Conservation (phyloP, 1,139 yeast species). For the Lodderomyces oxycetoniae region DNA sequence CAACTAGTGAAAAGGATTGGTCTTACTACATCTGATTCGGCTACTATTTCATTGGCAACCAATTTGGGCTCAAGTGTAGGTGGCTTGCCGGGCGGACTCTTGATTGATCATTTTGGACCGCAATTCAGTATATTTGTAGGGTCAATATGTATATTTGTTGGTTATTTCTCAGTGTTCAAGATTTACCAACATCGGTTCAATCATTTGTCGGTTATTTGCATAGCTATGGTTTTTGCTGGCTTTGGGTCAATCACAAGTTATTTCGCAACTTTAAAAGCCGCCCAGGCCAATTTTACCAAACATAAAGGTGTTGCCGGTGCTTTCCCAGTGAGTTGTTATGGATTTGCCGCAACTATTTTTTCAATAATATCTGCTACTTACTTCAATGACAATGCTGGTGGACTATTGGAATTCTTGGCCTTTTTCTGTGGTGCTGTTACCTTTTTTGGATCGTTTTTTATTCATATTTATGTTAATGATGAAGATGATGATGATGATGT, state of each 20-base stretch:
- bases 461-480: constrained; percentile 27
- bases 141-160: constrained; percentile 44
- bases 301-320: constrained; percentile 70
- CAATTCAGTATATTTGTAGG: constrained; percentile 50
- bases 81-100: constrained; percentile 64
- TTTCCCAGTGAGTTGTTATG: constrained; percentile 55
- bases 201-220: constrained; percentile 29
- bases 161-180: constrained; percentile 30
- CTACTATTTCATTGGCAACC: constrained; percentile 57
- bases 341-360: constrained; percentile 45
- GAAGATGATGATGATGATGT: constrained; percentile 15
- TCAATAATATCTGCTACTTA: constrained; percentile 42
- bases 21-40: constrained; percentile 56
- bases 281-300: constrained; percentile 65
- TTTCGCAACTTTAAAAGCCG: constrained; percentile 63
- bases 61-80: constrained; percentile 63
- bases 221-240: constrained; percentile 47
- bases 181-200: constrained; percentile 24
- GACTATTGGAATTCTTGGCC: constrained; percentile 33
- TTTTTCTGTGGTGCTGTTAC: constrained; percentile 34
- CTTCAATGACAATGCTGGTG: constrained; percentile 42
- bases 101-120: constrained; percentile 61
- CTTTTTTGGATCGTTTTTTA: constrained; percentile 36
- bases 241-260: constrained; percentile 63
- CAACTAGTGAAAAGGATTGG: constrained; percentile 56